Percentiles rank a stretch among this genome's conserved stretches.
Conservation (phyloP, 169 alveolate species). For the Theileria equi region DNA sequence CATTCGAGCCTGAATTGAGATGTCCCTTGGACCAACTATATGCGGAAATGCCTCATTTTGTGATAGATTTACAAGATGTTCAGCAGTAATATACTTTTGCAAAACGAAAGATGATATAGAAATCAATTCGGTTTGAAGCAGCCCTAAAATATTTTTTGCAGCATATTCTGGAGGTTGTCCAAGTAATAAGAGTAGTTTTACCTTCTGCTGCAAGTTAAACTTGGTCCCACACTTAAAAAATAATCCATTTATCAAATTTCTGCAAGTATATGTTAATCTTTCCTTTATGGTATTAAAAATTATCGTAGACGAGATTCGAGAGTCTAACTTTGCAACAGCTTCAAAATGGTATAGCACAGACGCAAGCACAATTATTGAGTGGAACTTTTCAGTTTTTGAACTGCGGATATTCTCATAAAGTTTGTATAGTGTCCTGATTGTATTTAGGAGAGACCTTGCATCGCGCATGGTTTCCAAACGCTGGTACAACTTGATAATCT, state of each 20-base stretch:
- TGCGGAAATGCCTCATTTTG: not conserved
- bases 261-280: not conserved
- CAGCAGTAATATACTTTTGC: conserved; percentile 6
- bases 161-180: conserved; percentile 4
- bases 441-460: not conserved
- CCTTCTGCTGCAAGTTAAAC: not conserved
- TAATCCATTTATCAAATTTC: not conserved
- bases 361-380: conserved; percentile 33
- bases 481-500: not conserved
- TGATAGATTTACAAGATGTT: not conserved
- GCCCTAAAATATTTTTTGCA: not conserved
- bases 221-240: not conserved
- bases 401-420: conserved; percentile 7
- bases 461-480: not conserved
- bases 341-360: conserved; percentile 15
- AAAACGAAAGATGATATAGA: conserved; percentile 9
- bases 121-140: conserved; percentile 3
- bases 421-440: not conserved
- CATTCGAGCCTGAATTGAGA: conserved; percentile 12
- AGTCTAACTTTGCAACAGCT: not conserved
- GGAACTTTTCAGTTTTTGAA: not conserved
- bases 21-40: conserved; percentile 9
- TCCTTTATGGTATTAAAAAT: conserved; percentile 3
- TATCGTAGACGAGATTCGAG: not conserved
- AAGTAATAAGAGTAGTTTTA: not conserved